Evolutionary conservation across 345 rosid genomes (phyloP), one percentile per base, ranked within the genome.

Genomic region (Lepidium aucheri): DNA sequence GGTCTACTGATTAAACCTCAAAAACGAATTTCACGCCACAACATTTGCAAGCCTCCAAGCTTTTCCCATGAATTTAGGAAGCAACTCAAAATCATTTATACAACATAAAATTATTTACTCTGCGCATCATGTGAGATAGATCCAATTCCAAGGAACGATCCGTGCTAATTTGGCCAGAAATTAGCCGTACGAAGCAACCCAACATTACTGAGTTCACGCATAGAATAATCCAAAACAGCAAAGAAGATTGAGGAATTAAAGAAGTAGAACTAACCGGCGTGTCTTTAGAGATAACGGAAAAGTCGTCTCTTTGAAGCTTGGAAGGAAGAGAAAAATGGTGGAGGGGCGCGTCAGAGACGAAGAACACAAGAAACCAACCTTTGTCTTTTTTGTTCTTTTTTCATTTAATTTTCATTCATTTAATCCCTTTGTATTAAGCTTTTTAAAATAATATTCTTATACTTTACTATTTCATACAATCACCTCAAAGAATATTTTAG

Each of bases 291-390:
- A 40, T 17, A 3, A 56, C 6, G 42, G 50, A 50, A 55, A 72
- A 65, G 71, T 65, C 71, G 71, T 58, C 76, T 72, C 16, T 13
- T 40, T 22, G 66, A 72, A 57, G 54, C 76, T 72, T 50, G 34
- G 6, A 57, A 55, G 52, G 40, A 47, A 65, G 57, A 35, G 64
- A 55, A 41, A 41, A 72, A 65, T 58, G 76, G 76, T 64, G 70
- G 65, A 72, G 70, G 28, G 33, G 60, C 14, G 66, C 44, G 60
- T 68, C 28, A 33, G 66, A 68, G 73, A 57, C 71, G 76, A 50
- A 65, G 66, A 42, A 65, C 61, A 41, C 47, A 40, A 65, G 76
- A 72, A 64, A 24, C 15, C 44, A 8, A 9, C 42, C 15, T 56
- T 60, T 40, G 60, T 40, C 26, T 44, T 70, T 70, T 55, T 36